Base-by-base conservation (phyloP, 345 rosid species). In the Brassica nigra region DNA sequence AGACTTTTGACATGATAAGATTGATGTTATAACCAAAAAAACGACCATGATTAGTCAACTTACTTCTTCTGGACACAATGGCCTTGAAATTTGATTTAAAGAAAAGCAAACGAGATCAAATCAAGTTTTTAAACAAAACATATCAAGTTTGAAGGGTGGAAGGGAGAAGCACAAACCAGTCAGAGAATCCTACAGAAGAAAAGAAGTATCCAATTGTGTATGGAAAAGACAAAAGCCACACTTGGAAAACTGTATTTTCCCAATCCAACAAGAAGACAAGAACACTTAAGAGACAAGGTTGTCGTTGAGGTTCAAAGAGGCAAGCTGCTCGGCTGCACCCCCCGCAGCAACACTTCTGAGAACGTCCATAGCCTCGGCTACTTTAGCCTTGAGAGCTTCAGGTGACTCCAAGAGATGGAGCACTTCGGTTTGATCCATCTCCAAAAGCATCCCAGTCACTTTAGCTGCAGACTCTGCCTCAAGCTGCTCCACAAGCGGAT, bases 361-460 rank as follows among this genome's bases (percentile, higher is more conserved):
- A 39, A 95, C 99, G n/a, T 95, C 99, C 97, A 91, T 91, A 5
- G 99, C 99, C 80, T 95, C 97, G 0, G 90, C 91, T 54, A 95
- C 99, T 88, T 95, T 95, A 0, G 92, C 81, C 78, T 86, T 92
- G 62, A 95, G 90, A 73, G 97, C 94, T 58, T 92, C 97, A 2
- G 98, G 97, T 39, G 98, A 92, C 83, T 94, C 98, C 2, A 94
- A 88, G 86, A 95, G 84, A 87, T 92, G 99, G 70, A 95, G 73
- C 73, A 95, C 95, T 88, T 92, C 97, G 0, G 99, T 89, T 83
- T 92, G 97, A 37, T 95, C 99, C 99, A 95, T 95, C 81, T 95
- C 99, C 81, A 95, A 79, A 71, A 95, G 98, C 99, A 95, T 92
- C 16, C 97, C 97, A 1, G 99, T 91, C 55, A 95, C 98, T 82